Evolutionary conservation across 2,329 filamentous ascomycete species (phyloP), one percentile per base, ranked within the genome.

Genomic region (Fusarium beomiforme): DNA sequence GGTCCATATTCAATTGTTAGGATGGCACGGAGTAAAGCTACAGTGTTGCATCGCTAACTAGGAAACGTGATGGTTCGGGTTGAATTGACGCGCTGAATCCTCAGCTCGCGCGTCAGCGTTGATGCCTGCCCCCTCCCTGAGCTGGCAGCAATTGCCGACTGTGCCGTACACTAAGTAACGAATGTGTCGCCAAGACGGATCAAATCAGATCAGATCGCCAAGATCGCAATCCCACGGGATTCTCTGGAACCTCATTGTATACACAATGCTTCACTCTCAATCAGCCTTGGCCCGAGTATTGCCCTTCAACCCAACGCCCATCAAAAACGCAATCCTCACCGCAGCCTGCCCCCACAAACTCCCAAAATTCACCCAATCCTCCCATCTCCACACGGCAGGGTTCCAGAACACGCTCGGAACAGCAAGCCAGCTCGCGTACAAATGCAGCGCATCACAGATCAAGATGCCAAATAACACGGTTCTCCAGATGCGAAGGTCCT

Each of bases 351-450:
- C 71, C 65, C 69, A 74, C 3, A 74, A 26, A 26, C 59, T 70
- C 14, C 69, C 71, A 5, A 74, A 5, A 43, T 74, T 74, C 2
- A 34, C 43, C 71, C 71, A 74, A n/a, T 74, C 71, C 19, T 74
- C 69, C 33, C 49, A 37, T 13, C 71, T 72, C 71, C 71, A 74
- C 0, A 16, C 23, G 2, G 24, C 26, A 0, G 56, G 62, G 5
- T 41, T 46, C 71, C 71, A 74, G 1, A 74, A 74, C 6, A 72
- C 44, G 2, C 44, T 47, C 0, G 69, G 69, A 2, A 74, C n/a
- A 2, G 54, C 66, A 19, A 36, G 37, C 56, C 65, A 74, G 19
- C 71, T 74, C 0, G 47, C 66, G 19, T 68, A 67, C 41, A 74
- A 5, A 11, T 74, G 71, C 10, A 74, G 13, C 31, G 43, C 57